These are phyloP conservation scores for Irpex sp. DNA, from an alignment of 1,284 basidiomycete species.

Conservation along the genomic window DNA sequence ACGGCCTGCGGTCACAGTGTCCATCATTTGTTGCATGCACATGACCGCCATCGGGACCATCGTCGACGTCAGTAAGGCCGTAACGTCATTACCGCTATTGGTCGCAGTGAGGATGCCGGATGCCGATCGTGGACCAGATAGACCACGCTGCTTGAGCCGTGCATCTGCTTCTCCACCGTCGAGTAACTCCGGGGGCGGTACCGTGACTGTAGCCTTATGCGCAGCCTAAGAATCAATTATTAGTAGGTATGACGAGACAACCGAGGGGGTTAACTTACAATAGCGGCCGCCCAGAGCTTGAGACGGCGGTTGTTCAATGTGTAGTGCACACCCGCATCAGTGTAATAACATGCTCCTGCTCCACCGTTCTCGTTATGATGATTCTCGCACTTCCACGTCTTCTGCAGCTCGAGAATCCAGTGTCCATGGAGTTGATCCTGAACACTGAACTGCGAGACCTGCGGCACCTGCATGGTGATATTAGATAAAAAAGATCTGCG, in stretches of 20 bases:
- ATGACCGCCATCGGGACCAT: conserved; percentile 1
- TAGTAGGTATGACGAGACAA: neutral
- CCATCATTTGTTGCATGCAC: conserved; percentile 3
- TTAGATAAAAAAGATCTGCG: neutral
- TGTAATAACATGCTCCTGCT: conserved; percentile 28
- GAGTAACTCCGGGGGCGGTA: neutral
- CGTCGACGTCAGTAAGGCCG: neutral
- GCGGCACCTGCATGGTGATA: neutral
- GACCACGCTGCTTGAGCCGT: neutral
- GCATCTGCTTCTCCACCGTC: neutral
- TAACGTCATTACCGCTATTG: neutral
- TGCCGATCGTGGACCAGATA: neutral
- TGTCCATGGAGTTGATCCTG: conserved; percentile 7
- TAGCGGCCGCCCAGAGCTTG: conserved; percentile 16
- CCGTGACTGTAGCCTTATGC: neutral
- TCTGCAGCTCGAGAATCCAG: conserved; percentile 8
- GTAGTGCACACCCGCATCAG: conserved; percentile 7
- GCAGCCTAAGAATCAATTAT: neutral
- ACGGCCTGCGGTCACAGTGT: neutral
- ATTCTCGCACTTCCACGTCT: conserved; percentile 20
- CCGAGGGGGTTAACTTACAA: conserved; percentile 8
- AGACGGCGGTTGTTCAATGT: conserved; percentile 11
- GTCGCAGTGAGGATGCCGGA: neutral
- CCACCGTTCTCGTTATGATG: conserved; percentile 34
- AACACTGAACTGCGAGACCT: conserved; percentile 5